phyloP scores from a whole-genome alignment of 331 rosid genomes.

The Quercus tomentella region DNA sequence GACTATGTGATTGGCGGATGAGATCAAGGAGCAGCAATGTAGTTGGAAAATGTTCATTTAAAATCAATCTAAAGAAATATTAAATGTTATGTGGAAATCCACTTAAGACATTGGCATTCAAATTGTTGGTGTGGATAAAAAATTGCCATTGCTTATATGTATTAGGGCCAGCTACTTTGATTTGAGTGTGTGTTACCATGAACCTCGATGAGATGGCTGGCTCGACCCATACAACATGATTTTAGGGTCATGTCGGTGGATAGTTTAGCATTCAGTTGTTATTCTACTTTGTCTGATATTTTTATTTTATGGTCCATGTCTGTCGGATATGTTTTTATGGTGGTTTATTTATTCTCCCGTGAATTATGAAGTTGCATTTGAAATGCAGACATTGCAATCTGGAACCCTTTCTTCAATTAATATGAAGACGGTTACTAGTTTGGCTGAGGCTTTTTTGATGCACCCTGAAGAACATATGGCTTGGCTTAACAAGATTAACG shows the following conservation, averaged over 20 bases:
- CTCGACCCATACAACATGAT: neutral
- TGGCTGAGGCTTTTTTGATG: constrained; percentile 60
- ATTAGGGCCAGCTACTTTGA: neutral
- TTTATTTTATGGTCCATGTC: neutral
- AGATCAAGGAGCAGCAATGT: neutral
- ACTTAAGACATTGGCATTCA: neutral
- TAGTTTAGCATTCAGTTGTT: neutral
- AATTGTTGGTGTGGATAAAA: neutral
- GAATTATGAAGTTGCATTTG: neutral
- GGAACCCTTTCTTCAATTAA: constrained; percentile 57
- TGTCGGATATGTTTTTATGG: neutral
- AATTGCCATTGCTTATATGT: neutral
- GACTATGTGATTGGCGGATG: neutral
- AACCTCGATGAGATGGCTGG: neutral
- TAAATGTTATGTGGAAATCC: neutral
- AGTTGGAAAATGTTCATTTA: neutral
- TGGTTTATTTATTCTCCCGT: neutral
- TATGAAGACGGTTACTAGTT: constrained; percentile 46
- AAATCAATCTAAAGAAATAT: neutral
- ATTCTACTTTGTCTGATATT: neutral
- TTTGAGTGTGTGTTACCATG: neutral
- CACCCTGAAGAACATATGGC: constrained; percentile 45
- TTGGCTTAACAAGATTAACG: constrained; percentile 56
- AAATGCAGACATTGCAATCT: constrained; percentile 34
- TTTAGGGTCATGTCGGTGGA: neutral